phyloP scores from a whole-genome alignment of 2,329 filamentous ascomycete species.

The Xylariales sp. region DNA sequence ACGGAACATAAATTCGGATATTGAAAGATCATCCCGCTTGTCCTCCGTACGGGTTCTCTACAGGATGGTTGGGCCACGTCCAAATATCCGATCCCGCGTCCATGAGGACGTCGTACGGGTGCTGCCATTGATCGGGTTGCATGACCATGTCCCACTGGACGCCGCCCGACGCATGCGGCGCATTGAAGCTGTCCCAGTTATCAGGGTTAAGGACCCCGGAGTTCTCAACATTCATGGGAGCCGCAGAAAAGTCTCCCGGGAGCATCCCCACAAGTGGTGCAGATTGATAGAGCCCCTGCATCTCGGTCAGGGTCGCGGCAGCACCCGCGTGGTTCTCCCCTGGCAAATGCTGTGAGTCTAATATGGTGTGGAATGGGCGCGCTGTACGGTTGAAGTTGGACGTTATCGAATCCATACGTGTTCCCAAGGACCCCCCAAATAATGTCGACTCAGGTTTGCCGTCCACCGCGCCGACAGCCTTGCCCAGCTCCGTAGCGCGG shows the following conservation, averaged over 20 bases:
- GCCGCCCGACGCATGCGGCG: not conserved
- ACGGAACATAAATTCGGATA: too few relatives aligned
- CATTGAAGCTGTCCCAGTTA: not conserved
- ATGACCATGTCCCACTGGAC: conserved; percentile 10
- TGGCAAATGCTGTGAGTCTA: not conserved
- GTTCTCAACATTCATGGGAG: conserved; percentile 5
- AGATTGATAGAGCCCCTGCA: not conserved
- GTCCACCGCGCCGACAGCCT: conserved; percentile 13
- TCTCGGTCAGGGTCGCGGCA: not conserved
- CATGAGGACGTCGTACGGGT: conserved; percentile 6
- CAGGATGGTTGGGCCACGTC: conserved; percentile 7
- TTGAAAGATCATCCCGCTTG: conserved; percentile 33
- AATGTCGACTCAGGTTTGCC: conserved; percentile 8
- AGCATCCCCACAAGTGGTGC: not conserved
- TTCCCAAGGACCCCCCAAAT: conserved; percentile 6
- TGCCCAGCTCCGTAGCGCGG: conserved; percentile 16
- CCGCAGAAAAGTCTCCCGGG: not conserved
- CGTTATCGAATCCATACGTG: conserved; percentile 3
- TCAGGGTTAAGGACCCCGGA: conserved; percentile 7
- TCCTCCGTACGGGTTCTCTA: conserved; percentile 35
- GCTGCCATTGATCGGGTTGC: conserved; percentile 7
- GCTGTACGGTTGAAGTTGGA: not conserved
- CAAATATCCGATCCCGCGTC: conserved; percentile 3
- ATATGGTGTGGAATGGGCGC: not conserved
- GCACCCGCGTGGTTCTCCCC: not conserved